Base-by-base conservation (phyloP, 164 flowering plant species). In the Vitis rotundifolia region DNA sequence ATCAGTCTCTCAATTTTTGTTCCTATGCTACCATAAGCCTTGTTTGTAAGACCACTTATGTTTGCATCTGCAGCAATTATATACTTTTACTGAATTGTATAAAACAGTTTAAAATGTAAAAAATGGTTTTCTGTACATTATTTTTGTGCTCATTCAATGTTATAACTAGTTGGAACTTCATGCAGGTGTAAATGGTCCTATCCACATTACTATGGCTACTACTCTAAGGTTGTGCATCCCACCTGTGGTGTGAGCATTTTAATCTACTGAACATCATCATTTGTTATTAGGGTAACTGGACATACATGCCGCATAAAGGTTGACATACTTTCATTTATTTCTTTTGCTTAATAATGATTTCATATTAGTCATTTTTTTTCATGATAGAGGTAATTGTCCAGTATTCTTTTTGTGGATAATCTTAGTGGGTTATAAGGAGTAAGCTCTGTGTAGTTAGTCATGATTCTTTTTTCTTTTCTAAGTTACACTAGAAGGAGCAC, bases 151-250 rank as follows among this genome's bases (percentile, higher is more conserved):
- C 26, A 26, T 22, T 7, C 49, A 48, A 18, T 31, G 31, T 64
- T 64, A 28, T 56, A 55, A 58, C 49, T 47, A 6, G 31, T 59
- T 60, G 51, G 19, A 15, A 49, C 11, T 52, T 68, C 69, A 12
- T 76, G 75, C 79, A 79, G 82, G 82, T 76, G 79, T 79, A 26
- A 79, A 79, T 73, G 82, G 82, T 55, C 82, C 82, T 28, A 63
- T 79, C 29, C 82, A 79, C 61, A 22, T 79, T 49, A 71, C 74
- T 56, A 69, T 76, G 70, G 67, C 77, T 37, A 76, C 79, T 61
- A 73, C 79, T 64, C 73, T 79, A 68, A 79, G 82, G 82, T 76
- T 68, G 51, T 66, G 16, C 12, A 9, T 67, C 18, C 48, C 15
- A 31, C 13, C 53, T 47, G 44, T 61, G 28, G 22, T 48, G 10